Evolutionary conservation across 257 asterid genomes (phyloP), one percentile per base, ranked within the genome.

Genomic region (Prunella vulgaris): DNA sequence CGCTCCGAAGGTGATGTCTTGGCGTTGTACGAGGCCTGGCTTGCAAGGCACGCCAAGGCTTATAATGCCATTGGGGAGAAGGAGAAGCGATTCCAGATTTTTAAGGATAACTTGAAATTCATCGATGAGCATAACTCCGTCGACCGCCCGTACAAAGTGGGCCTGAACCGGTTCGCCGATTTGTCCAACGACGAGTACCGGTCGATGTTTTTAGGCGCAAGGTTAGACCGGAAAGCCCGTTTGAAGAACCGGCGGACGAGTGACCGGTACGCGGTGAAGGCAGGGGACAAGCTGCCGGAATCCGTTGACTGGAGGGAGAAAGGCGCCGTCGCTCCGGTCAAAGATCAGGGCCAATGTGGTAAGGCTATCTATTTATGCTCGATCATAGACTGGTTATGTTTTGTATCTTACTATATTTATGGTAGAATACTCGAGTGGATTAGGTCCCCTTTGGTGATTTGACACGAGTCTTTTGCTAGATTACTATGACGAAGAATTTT

Each of bases 281-380:
- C 59, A 0, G 96, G 94, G 17, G 95, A 93, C 33, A 42, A 74
- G 60, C 44, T 93, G 77, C 97, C 96, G 51, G 82, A 70, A 8
- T 78, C 84, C 33, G 84, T 90, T 59, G 96, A 93, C 72, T 93
- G 98, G 98, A 88, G 96, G 66, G 78, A 82, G 72, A 84, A 88
- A 71, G 98, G 97, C 25, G 95, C 96, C 22, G 90, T 93, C 25
- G 84, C 81, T 62, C 84, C 90, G 17, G 96, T 93, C 66, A 93
- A 90, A 71, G 93, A 93, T 82, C 97, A 93, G 74, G 98, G 98
- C 65, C 96, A 84, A 51, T 90, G 96, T 15, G 98, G 98, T 90
- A 67, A 71, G 88, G 14, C 12, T 60, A 33, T 51, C 38, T 57
- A 13, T 22, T 48, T 8, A 14, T 52, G 13, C 15, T 40, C 17